Base-by-base conservation (phyloP, 305 asterid species). In the Solanum hybrid region DNA sequence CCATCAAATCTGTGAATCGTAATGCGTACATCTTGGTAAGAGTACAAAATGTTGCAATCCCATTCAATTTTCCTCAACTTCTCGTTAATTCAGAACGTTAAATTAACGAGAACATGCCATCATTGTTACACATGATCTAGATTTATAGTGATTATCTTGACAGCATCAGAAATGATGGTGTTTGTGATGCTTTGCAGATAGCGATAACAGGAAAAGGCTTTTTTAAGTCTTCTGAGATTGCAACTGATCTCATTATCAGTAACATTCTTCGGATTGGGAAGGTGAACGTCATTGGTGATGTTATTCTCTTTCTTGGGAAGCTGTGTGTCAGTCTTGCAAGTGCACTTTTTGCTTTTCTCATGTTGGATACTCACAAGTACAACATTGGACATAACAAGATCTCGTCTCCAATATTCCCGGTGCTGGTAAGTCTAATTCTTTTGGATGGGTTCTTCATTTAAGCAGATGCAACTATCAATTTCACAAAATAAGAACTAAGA, bases 141-240 rank as follows among this genome's bases (percentile, higher is more conserved):
- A 81, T 24, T 82, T 42, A 4, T 29, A 51, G 73, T 29, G 60
- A 79, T 79, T 0, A 79, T 79, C 34, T 79, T 37, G 1, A 82
- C 73, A 17, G 40, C 73, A 82, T 46, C 40, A 17, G 40, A 46
- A 29, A 9, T 29, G 73, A 84, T 29, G 3, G 73, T 27, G 73
- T 71, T 46, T 46, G 86, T 88, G 85, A 40, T 88, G 26, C 35
- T 89, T 85, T 89, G 76, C 95, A 97, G 99, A 96, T 97, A 91
- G 99, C 99, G 13, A 97, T 97, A 87, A 96, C 97, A 6, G 99
- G 99, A 90, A 96, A 97, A 92, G 94, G 98, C 32, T 97, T 97
- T 94, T 95, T 95, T 34, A 95, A 92, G 91, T 93, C 99, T 72
- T 97, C 99, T 0, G 98, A 96, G 94, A 93, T 97, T 79, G 99